Evolutionary conservation across 495 filamentous ascomycete species (phyloP).

Genomic region (Podospora conica): DNA sequence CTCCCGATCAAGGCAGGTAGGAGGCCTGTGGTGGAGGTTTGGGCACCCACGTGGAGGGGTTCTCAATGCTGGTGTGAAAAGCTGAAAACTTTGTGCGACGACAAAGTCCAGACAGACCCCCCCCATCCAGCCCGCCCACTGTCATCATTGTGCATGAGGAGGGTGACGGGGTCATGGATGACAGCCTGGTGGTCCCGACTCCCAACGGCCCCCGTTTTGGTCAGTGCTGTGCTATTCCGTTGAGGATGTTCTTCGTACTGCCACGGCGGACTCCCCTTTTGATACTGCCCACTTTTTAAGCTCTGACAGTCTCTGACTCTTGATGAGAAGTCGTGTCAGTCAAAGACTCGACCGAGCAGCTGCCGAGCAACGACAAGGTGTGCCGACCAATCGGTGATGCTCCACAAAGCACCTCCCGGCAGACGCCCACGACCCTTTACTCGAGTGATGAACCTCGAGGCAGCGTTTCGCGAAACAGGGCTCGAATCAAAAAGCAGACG

Average conservation of each 20-base stretch:
- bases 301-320: not conserved
- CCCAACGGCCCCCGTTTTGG: not conserved
- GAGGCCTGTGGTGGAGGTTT: not conserved
- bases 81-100: not conserved
- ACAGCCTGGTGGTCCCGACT: not conserved
- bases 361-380: not conserved
- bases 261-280: not conserved
- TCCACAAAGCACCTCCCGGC: not conserved
- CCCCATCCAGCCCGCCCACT: too few species aligned
- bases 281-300: not conserved
- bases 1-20: not conserved
- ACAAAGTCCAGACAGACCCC: not conserved
- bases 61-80: not conserved
- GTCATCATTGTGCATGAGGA: conserved; percentile 8
- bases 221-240: not conserved
- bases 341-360: not conserved
- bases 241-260: not conserved
- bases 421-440: not conserved
- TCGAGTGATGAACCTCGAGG: not conserved
- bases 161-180: conserved; percentile 1
- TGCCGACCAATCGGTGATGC: not conserved
- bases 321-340: not conserved
- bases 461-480: not conserved
- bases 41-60: conserved; percentile 4
- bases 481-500: not conserved